Evolutionary conservation across 2,329 filamentous ascomycete genomes (phyloP), one percentile per base, ranked within the genome.

Genomic region (Alternaria incomplexa): DNA sequence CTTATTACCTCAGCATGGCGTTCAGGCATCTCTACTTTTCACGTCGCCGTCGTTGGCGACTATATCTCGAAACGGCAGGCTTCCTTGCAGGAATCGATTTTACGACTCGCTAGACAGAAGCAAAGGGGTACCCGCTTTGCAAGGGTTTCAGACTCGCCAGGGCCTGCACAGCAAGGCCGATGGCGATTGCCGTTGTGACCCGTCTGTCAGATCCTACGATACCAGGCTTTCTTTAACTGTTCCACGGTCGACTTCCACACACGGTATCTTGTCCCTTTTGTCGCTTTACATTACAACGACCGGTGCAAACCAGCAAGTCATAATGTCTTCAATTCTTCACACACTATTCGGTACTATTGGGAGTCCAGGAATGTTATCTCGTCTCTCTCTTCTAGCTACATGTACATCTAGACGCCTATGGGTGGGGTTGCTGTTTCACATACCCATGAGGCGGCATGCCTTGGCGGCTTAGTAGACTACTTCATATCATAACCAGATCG

Each of bases 1-100:
- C 72, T 58, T 65, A 70, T 69, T 64, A 65, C 66, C 73, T 77
- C 78, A 79, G 76, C 76, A 77, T 65, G 77, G 77, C 77, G 77
- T 79, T 77, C 66, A 61, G 75, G 73, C 64, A 66, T 64, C 61
- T 69, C 62, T 40, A 32, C 54, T 61, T 69, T 61, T 67, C 50
- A 61, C 68, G 62, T 71, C 63, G 65, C 67, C 66, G 36, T 62
- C 63, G 62, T 62, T 56, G 65, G 69, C 69, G 68, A 68, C 66
- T 65, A 61, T 22, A 62, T 30, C 64, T 72, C 72, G 67, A 72
- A 68, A 71, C 67, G 53, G 63, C 66, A 64, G 52, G 56, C 55
- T 58, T 64, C 51, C 58, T 69, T 62, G 51, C 63, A 59, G 70
- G 62, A 58, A 57, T 67, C 64, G 51, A 60, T 61, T 63, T 64